Percentiles rank a stretch among this genome's conserved stretches.
Conservation (phyloP, 2,329 filamentous ascomycete genomes). For the Drechmeria coniospora region DNA sequence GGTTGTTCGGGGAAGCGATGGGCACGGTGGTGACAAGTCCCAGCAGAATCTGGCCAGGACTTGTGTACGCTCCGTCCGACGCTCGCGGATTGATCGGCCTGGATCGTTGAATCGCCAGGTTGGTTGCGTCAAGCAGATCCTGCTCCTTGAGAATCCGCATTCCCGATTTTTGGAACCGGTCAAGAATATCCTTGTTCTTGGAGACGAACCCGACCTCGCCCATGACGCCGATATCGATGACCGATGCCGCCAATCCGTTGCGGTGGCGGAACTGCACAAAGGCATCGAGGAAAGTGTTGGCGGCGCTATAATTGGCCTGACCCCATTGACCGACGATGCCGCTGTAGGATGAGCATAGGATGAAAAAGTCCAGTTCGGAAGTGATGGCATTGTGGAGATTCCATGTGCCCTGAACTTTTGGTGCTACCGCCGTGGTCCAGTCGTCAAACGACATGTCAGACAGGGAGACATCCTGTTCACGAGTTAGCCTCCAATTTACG, state of each 20-base stretch:
- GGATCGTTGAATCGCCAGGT: conserved; percentile 3
- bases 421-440: conserved; percentile 10
- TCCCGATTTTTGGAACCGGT: conserved; percentile 4
- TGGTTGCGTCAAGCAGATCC: conserved; percentile 6
- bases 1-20: conserved; percentile 2
- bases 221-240: conserved; percentile 21
- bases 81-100: not conserved
- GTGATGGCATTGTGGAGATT: conserved; percentile 15
- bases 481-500: too few species aligned
- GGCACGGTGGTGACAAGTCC: conserved; percentile 5
- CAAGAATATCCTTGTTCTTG: conserved; percentile 5
- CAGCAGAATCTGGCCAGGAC: conserved; percentile 1
- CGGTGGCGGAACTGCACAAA: conserved; percentile 20
- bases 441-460: conserved; percentile 17
- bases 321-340: conserved; percentile 13
- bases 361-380: conserved; percentile 17
- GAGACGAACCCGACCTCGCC: conserved; percentile 22
- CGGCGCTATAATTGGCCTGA: conserved; percentile 22
- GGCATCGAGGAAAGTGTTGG: conserved; percentile 24
- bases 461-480: conserved; percentile 2
- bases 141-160: conserved; percentile 7
- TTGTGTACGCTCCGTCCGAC: not conserved
- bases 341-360: conserved; percentile 14
- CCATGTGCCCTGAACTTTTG: conserved; percentile 20
- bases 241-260: conserved; percentile 18